A percentile compares a stretch with the other conserved stretches of the same genome.
phyloP scores from a whole-genome alignment of 108 stramenopile species.

The Nitzschia putrida region DNA sequence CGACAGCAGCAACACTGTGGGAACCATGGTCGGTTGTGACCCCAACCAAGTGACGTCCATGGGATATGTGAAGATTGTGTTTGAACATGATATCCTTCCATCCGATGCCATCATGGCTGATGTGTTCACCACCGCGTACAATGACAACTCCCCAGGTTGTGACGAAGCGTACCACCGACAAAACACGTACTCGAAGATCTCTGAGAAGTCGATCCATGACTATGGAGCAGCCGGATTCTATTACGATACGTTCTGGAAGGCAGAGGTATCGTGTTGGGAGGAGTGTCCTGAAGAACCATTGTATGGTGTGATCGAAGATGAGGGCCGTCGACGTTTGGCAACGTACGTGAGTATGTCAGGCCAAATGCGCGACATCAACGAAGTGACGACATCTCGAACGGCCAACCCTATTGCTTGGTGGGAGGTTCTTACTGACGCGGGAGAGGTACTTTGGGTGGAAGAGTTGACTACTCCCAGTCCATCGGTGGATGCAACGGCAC shows the following conservation, averaged over 20 bases:
- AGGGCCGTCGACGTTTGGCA: neutral
- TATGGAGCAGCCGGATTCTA: constrained; percentile 1
- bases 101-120: neutral
- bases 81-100: constrained; percentile 2
- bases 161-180: constrained; percentile 4
- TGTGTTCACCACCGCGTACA: constrained; percentile 11
- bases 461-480: neutral
- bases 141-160: constrained; percentile 11
- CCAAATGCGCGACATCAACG: neutral
- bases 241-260: constrained; percentile 12
- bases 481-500: neutral
- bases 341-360: neutral
- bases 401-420: neutral
- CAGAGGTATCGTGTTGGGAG: constrained; percentile 5
- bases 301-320: constrained; percentile 2
- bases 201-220: neutral
- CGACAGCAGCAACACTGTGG: too few relatives aligned
- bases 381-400: neutral
- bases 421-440: neutral
- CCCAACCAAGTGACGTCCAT: neutral
- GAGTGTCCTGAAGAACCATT: constrained; percentile 4
- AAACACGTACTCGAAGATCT: neutral
- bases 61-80: constrained; percentile 1
- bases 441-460: neutral
- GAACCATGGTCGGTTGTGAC: too few relatives aligned